phyloP scores from a whole-genome alignment of 2,329 filamentous ascomycete species.

The Ophiostoma perfectum region DNA sequence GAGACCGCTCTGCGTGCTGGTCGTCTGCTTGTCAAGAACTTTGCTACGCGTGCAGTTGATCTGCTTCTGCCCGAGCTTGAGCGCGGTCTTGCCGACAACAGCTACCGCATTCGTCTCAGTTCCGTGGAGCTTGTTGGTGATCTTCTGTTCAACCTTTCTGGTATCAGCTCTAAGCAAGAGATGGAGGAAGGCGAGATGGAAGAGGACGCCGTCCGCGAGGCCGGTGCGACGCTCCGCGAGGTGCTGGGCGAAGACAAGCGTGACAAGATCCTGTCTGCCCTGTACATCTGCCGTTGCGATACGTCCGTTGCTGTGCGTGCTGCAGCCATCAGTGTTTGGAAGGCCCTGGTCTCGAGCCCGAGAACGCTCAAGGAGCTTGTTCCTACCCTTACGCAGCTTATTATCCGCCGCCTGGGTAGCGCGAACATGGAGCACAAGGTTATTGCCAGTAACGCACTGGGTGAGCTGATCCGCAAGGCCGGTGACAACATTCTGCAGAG shows the following conservation, averaged over 20 bases:
- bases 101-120: constrained; percentile 93
- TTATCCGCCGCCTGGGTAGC: constrained; percentile 89
- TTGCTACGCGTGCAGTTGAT: constrained; percentile 90
- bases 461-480: constrained; percentile 93
- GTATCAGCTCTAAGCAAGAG: constrained; percentile 66
- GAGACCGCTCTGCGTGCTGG: constrained; percentile 94
- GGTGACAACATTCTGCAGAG: constrained; percentile 88
- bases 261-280: constrained; percentile 92
- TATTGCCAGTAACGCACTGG: constrained; percentile 93
- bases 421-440: constrained; percentile 98
- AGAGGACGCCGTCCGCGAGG: constrained; percentile 70
- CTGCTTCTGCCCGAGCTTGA: constrained; percentile 90
- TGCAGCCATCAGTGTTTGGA: constrained; percentile 91
- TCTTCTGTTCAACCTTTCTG: constrained; percentile 93
- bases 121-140: constrained; percentile 97
- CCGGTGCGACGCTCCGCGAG: constrained; percentile 87
- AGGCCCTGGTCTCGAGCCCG: constrained; percentile 87
- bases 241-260: constrained; percentile 92
- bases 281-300: constrained; percentile 97
- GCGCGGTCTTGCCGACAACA: constrained; percentile 94
- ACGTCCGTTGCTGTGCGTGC: constrained; percentile 86
- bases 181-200: constrained; percentile 66
- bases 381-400: constrained; percentile 87
- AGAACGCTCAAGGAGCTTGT: constrained; percentile 91
- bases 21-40: constrained; percentile 94